These are phyloP conservation scores for Linum lewisii DNA, from an alignment of 345 rosid genomes.

Conservation along the genomic window DNA sequence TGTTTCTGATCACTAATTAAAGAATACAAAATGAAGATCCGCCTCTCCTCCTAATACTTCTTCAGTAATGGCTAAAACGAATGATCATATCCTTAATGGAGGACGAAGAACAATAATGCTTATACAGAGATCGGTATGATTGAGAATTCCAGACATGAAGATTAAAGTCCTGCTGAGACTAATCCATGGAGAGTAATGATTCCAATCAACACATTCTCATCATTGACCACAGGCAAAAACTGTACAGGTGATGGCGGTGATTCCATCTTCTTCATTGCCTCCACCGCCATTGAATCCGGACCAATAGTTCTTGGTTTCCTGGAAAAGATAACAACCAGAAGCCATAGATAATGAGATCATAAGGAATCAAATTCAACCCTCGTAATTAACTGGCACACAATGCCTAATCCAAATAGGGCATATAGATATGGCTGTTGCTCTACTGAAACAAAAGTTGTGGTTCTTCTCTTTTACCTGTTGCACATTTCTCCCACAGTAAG, in stretches of 20 bases:
- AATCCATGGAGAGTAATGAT: constrained; percentile 89
- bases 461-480: constrained; percentile 45
- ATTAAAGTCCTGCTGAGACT: constrained; percentile 80
- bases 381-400: too few species aligned
- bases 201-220: constrained; percentile 62
- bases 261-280: constrained; percentile 96
- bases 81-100: background rate
- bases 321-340: constrained; percentile 11
- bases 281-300: constrained; percentile 96
- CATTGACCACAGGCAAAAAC: constrained; percentile 68
- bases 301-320: constrained; percentile 82
- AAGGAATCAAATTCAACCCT: background rate
- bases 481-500: constrained; percentile 94
- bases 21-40: background rate
- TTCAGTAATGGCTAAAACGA: background rate
- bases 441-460: background rate
- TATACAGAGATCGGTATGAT: too few species aligned
- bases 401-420: too few species aligned
- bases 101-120: background rate
- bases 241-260: constrained; percentile 96
- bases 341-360: background rate
- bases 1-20: background rate
- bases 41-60: background rate
- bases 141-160: background rate
- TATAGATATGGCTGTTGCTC: background rate